A percentile compares a stretch with the other conserved stretches of the same genome.
phyloP scores from a whole-genome alignment of 805 yeast genomes.

The Ogataea polymorpha region DNA sequence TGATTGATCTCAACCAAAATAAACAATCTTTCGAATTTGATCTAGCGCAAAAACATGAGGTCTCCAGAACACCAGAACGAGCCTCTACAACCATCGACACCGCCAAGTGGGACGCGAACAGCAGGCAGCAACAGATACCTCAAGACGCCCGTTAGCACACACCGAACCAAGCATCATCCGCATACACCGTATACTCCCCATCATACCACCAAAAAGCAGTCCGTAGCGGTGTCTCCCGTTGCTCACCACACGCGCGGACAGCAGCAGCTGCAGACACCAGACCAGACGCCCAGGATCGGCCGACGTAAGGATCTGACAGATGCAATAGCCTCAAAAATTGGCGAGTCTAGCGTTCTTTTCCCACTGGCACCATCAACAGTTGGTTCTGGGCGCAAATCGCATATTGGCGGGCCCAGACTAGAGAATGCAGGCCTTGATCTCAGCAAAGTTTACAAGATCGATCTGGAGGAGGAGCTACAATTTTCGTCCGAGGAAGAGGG shows the following conservation, averaged over 20 bases:
- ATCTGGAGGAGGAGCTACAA: slow-evolving; percentile 22
- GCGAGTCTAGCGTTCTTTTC: slow-evolving; percentile 19
- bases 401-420: slow-evolving; percentile 7
- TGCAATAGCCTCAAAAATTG: slow-evolving; percentile 16
- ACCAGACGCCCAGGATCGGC: slow-evolving; percentile 23
- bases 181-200: slow-evolving; percentile 27
- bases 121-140: slow-evolving; percentile 4
- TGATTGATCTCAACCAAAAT: background rate
- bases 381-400: slow-evolving; percentile 27
- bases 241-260: slow-evolving; percentile 11
- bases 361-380: slow-evolving; percentile 31
- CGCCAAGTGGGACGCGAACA: slow-evolving; percentile 18
- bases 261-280: slow-evolving; percentile 25
- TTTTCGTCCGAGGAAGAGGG: slow-evolving; percentile 22
- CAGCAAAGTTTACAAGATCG: slow-evolving; percentile 19
- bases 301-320: slow-evolving; percentile 24
- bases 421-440: slow-evolving; percentile 18
- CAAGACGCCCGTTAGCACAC: slow-evolving; percentile 22
- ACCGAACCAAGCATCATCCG: slow-evolving; percentile 14
- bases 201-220: slow-evolving; percentile 15
- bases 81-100: slow-evolving; percentile 26
- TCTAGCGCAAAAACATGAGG: background rate
- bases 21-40: background rate
- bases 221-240: slow-evolving; percentile 15
- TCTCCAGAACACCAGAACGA: slow-evolving; percentile 19